phyloP scores from a whole-genome alignment of 2,329 filamentous ascomycete genomes.

The Fusarium sarcochroum region DNA sequence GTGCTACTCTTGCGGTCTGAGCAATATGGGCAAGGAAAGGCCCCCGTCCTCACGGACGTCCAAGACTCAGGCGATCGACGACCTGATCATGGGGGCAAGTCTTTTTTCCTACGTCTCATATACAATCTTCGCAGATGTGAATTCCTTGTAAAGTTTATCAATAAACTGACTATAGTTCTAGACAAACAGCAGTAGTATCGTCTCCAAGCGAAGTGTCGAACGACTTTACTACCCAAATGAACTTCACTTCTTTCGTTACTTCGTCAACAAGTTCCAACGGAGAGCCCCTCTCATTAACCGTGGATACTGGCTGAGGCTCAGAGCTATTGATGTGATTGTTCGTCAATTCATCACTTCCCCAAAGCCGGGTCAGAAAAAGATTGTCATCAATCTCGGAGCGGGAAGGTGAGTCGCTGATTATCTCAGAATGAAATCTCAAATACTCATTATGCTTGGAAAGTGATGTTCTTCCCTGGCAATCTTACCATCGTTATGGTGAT shows the following conservation, averaged over 20 bases:
- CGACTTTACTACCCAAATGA: constrained; percentile 83
- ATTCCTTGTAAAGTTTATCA: background rate
- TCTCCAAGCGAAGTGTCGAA: constrained; percentile 94
- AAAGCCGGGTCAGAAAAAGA: constrained; percentile 69
- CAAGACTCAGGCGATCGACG: constrained; percentile 58
- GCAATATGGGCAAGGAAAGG: constrained; percentile 37
- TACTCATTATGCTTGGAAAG: constrained; percentile 60
- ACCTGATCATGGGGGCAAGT: constrained; percentile 70
- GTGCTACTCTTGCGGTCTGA: background rate
- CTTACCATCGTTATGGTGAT: constrained; percentile 75
- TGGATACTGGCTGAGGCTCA: constrained; percentile 89
- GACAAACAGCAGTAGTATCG: constrained; percentile 93
- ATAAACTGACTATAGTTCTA: constrained; percentile 50
- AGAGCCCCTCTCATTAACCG: constrained; percentile 91
- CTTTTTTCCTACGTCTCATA: background rate
- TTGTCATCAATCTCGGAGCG: constrained; percentile 88
- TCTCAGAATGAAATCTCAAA: background rate
- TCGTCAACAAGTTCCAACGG: constrained; percentile 86
- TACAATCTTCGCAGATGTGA: background rate
- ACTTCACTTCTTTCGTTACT: constrained; percentile 88
- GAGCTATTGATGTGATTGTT: constrained; percentile 82
- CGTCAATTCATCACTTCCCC: constrained; percentile 75
- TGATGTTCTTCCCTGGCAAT: constrained; percentile 90
- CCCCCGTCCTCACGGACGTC: constrained; percentile 23
- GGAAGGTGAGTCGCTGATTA: constrained; percentile 77